Percentiles rank a stretch among this genome's conserved stretches.
Conservation (phyloP, 2,329 filamentous ascomycete genomes). For the Epichloe sibirici region DNA sequence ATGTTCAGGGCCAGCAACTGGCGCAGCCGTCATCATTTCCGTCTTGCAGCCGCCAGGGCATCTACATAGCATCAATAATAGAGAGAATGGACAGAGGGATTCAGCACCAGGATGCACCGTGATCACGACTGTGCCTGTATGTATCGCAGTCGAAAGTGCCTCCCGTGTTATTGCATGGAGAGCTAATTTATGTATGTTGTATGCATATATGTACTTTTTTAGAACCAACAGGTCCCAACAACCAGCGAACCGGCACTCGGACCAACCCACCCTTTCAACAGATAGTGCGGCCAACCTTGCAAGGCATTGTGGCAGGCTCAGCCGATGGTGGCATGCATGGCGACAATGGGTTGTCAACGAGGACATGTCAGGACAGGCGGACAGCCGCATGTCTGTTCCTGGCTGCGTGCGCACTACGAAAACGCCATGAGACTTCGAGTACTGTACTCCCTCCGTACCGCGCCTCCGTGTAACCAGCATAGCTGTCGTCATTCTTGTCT, state of each 20-base stretch:
- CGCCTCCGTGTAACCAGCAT: background rate
- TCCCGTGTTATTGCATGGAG: no score
- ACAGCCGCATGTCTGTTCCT: background rate
- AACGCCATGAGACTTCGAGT: background rate
- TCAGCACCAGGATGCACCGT: no score
- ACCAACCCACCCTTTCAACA: slow-evolving; percentile 2
- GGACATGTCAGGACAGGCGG: background rate
- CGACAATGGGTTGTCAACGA: background rate
- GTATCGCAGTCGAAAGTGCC: background rate
- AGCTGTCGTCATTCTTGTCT: slow-evolving; percentile 1
- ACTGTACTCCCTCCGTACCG: no score
- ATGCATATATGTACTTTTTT: background rate
- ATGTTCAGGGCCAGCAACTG: no score
- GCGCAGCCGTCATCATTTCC: no score
- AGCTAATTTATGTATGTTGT: background rate
- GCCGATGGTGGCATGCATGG: no score
- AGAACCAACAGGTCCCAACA: background rate
- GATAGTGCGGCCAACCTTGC: background rate
- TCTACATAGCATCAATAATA: no score
- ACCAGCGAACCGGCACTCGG: slow-evolving; percentile 2
- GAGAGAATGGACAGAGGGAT: no score
- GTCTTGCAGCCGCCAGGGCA: no score
- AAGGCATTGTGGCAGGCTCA: slow-evolving; percentile 4
- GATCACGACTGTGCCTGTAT: background rate
- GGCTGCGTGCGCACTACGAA: no score